Evolutionary conservation across 768 basidiomycete species (phyloP), one percentile per base, ranked within the genome.

Genomic region (Boletus eberwhitei): DNA sequence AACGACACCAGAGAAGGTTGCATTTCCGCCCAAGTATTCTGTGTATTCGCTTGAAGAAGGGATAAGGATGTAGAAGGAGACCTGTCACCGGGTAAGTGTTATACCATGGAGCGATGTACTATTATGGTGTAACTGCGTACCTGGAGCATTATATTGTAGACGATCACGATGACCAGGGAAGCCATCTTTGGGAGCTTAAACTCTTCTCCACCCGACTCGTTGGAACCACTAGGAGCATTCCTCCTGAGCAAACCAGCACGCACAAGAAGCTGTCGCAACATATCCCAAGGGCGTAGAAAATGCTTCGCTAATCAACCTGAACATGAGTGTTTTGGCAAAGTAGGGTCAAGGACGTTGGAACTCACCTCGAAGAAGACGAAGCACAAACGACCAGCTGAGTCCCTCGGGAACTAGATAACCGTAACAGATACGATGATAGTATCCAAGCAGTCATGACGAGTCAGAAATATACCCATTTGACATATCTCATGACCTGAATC

Each of bases 11-110:
- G 85, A 83, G 64, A 88, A 88, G 0, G 83, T 84, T n/a, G 83
- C 73, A n/a, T 73, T 78, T 17, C 86, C 87, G 22, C 85, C 85
- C 8, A 88, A 72, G 58, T 79, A 73, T 54, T 81, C 75, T 0
- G 84, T 81, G 61, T 88, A 87, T 48, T 75, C 73, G 61, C 79
- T 82, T 1, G 85, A 82, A 1, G 86, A 85, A 2, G 86, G 84
- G 5, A 88, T 82, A 40, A 86, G 75, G 53, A 87, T 79, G 67
- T 85, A 88, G 70, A 88, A 88, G 0, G 83, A 80, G 5, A 84
- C 63, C 87, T 87, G 50, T 32, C 2, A 31, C 21, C 9, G 17
- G 24, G 32, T 9, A 35, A 43, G n/a, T 13, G 39, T 53, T 14
- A 48, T 32, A 16, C 26, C 31, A n/a, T 40, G 24, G 9, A 38